Evolutionary conservation across 2,329 filamentous ascomycete genomes (phyloP), one percentile per base, ranked within the genome.

Genomic region (Capronia americana): DNA sequence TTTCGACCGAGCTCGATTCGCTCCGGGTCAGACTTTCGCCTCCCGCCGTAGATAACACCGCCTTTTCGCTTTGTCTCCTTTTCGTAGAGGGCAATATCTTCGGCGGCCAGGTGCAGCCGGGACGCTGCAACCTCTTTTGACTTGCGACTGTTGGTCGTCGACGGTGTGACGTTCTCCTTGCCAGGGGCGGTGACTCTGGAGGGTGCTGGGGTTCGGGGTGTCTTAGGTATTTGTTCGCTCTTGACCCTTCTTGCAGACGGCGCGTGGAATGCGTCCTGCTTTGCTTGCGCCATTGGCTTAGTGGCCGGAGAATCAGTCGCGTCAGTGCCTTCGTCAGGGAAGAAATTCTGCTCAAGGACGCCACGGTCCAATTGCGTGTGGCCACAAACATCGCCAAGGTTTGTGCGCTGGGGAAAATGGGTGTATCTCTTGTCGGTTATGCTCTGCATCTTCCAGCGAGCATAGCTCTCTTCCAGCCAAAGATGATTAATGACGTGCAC

Each of bases 381-480:
- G 23, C 95, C 95, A 65, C 97, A 92, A 62, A 98, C 87, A 77
- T 98, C 95, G 59, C 93, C 91, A 5, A 99, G 84, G 75, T 99
- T 98, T 1, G 94, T 98, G 64, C 93, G 87, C 11, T 86, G 85
- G 17, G 95, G 95, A 71, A 98, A 99, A 75, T 93, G 89, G 0
- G 86, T 92, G 76, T 96, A 99, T 69, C 90, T 89, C 8, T 86
- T 83, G 59, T 91, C 87, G 3, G 90, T 90, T 24, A 93, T 80
- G 0, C 87, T 86, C 75, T 92, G 90, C 65, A 90, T 82, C 74
- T 91, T 86, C 81, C 93, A 97, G 76, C 91, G 92, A 1, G 94
- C 92, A 75, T 98, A 99, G 78, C 93, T 96, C 75, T 99, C 95
- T 78, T 99, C 95, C 54, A 99, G 85, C 95, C 95, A 99, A 0